phyloP scores from a whole-genome alignment of 352 stramenopile species.

The Phytophthora citricola region DNA sequence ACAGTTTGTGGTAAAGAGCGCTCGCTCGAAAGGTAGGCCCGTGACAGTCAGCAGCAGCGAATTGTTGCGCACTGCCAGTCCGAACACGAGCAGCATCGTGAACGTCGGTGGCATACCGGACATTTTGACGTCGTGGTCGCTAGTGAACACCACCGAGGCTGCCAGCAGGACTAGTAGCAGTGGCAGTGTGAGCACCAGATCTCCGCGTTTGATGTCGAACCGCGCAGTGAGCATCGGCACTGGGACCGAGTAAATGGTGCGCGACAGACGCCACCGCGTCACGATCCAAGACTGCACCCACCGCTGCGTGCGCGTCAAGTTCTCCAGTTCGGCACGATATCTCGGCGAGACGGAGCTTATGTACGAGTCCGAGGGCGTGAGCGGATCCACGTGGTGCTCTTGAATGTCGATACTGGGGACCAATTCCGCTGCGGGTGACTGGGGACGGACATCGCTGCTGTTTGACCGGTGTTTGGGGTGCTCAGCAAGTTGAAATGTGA shows the following conservation, averaged over 20 bases:
- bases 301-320: too few relatives aligned
- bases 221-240: conserved; percentile 29
- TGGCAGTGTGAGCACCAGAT: conserved; percentile 40
- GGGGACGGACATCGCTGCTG: too few relatives aligned
- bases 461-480: too few relatives aligned
- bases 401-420: too few relatives aligned
- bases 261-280: conserved; percentile 29
- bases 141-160: conserved; percentile 13
- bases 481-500: too few relatives aligned
- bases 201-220: conserved; percentile 48
- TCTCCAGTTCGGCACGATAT: too few relatives aligned
- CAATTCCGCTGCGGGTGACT: too few relatives aligned
- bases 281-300: conserved; percentile 17
- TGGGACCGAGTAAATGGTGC: conserved; percentile 26
- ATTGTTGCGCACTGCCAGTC: conserved; percentile 56
- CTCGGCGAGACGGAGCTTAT: too few relatives aligned
- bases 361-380: too few relatives aligned
- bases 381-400: too few relatives aligned
- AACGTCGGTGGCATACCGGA: conserved; percentile 31
- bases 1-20: conserved; percentile 60
- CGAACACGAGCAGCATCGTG: conserved; percentile 42
- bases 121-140: conserved; percentile 3
- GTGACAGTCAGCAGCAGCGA: conserved; percentile 37
- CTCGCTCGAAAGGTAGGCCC: conserved; percentile 54
- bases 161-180: conserved; percentile 19